Base-by-base conservation (phyloP, 2,329 filamentous ascomycete species). In the Penicillium occitanis region DNA sequence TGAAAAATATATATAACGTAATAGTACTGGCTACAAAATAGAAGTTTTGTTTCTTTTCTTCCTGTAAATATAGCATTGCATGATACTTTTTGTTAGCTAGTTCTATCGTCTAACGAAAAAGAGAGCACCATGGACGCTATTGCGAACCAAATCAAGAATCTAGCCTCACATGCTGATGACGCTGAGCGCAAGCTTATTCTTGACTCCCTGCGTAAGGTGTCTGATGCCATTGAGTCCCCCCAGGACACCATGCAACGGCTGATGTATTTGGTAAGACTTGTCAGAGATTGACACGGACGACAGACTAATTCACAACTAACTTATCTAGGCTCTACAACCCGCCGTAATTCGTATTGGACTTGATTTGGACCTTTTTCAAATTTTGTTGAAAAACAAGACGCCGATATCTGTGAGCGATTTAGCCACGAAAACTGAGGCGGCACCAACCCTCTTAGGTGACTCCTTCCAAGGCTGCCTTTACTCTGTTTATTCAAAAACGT, bases 361-460 rank as follows among this genome's bases (percentile, higher is more conserved):
- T 1, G 70, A 74, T 30, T 59, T 73, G n/a, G 64, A 67, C 8
- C 30, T 73, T 17, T 74, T 74, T 37, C 28, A 65, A 17, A 42
- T 67, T 3, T 61, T 71, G n/a, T 40, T 22, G 10, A 65, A 66
- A 14, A 62, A 33, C 35, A 44, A 69, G 17, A 35, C 63, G 7
- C 63, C 68, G 58, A 25, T 73, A 11, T 71, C 50, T 30, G 67
- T 70, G 4, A 51, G 37, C 25, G 37, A 70, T 19, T 51, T 74
- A 7, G 65, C 64, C 4, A 51, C 61, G 7, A 62, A 67, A 30
- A 65, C 62, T 3, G 46, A 55, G 0, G 70, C 69, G 25, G 65
- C 40, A 11, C 62, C 62, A 37, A 17, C 5, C 2, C 40, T 64
- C 2, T 50, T 64, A 3, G 53, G 62, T 67, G 14, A 40, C 37